These are phyloP conservation scores for Tylopilus sp. DNA, from an alignment of 1,284 basidiomycete species.

Conservation along the genomic window DNA sequence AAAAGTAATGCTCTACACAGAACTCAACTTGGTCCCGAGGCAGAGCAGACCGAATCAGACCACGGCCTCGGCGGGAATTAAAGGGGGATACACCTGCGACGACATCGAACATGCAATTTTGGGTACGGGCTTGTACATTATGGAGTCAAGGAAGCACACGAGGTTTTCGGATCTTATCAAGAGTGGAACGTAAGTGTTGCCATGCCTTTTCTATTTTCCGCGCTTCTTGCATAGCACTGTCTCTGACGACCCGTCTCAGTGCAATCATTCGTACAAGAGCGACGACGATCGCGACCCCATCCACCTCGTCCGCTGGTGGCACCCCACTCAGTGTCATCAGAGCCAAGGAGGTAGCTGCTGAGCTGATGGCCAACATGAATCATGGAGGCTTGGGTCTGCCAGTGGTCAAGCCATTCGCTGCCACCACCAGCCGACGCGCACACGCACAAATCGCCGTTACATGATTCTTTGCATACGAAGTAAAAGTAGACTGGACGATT, in stretches of 20 bases:
- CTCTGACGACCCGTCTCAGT: slow-evolving; percentile 15
- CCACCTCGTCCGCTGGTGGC: slow-evolving; percentile 16
- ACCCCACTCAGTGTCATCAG: slow-evolving; percentile 24
- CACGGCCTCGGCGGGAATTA: slow-evolving; percentile 15
- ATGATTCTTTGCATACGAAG: neutral
- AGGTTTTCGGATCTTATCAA: slow-evolving; percentile 43
- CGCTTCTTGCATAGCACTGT: slow-evolving; percentile 4
- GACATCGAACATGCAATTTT: slow-evolving; percentile 30
- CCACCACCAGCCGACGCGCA: neutral
- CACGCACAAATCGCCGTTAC: slow-evolving; percentile 3
- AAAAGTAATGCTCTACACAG: slow-evolving; percentile 39
- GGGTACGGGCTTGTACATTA: slow-evolving; percentile 44
- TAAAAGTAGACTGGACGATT: slow-evolving; percentile 1
- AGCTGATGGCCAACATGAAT: slow-evolving; percentile 14
- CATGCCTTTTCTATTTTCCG: neutral
- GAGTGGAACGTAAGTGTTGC: slow-evolving; percentile 40
- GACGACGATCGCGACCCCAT: slow-evolving; percentile 25
- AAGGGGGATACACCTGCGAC: slow-evolving; percentile 12
- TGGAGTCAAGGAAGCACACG: slow-evolving; percentile 41
- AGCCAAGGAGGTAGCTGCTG: slow-evolving; percentile 26
- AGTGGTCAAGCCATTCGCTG: neutral
- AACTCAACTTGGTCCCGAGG: slow-evolving; percentile 13
- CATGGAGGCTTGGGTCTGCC: slow-evolving; percentile 1
- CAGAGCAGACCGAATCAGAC: neutral
- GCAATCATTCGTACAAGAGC: slow-evolving; percentile 30